Conservation (phyloP, 805 yeast species). For the Myxozyma lipomycoides region DNA sequence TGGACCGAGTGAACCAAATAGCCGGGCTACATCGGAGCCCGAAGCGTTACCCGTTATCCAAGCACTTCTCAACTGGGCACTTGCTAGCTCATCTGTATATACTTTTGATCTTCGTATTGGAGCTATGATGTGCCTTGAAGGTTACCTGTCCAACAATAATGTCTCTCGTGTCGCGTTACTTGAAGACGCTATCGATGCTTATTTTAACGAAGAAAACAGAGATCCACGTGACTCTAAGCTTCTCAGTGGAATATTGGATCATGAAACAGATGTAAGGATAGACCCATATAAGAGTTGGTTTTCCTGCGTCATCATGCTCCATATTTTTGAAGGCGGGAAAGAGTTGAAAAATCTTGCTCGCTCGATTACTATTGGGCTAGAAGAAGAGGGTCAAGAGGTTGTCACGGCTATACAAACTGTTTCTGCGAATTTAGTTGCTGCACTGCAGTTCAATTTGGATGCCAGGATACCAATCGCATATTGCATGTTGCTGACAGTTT, state of each 20-base stretch:
- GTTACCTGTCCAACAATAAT: slow-evolving; percentile 62
- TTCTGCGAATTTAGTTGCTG: slow-evolving; percentile 65
- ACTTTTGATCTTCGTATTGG: slow-evolving; percentile 77
- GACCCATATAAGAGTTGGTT: slow-evolving; percentile 91
- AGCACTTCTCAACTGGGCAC: slow-evolving; percentile 78
- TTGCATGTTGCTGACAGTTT: slow-evolving; percentile 62
- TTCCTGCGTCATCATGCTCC: slow-evolving; percentile 61
- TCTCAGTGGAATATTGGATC: slow-evolving; percentile 66
- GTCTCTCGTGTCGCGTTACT: slow-evolving; percentile 62
- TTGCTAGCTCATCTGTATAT: slow-evolving; percentile 76
- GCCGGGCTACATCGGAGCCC: slow-evolving; percentile 33
- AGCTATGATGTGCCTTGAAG: slow-evolving; percentile 59
- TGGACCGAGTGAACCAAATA: slow-evolving; percentile 39
- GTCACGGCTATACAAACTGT: slow-evolving; percentile 69
- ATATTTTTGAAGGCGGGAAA: slow-evolving; percentile 53
- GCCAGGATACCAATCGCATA: slow-evolving; percentile 76
- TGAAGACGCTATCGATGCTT: slow-evolving; percentile 52
- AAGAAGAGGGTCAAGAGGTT: slow-evolving; percentile 57
- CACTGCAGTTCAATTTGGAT: slow-evolving; percentile 54
- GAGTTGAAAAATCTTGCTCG: slow-evolving; percentile 49
- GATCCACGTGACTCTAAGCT: slow-evolving; percentile 48
- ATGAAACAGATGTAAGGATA: slow-evolving; percentile 63
- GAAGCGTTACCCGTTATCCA: slow-evolving; percentile 60
- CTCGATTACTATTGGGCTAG: slow-evolving; percentile 52
- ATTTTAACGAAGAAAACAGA: slow-evolving; percentile 14